Percentiles rank a stretch among this genome's conserved stretches.
phyloP scores from a whole-genome alignment of 2,329 filamentous ascomycete genomes.

The Colletotrichum liaoningense region DNA sequence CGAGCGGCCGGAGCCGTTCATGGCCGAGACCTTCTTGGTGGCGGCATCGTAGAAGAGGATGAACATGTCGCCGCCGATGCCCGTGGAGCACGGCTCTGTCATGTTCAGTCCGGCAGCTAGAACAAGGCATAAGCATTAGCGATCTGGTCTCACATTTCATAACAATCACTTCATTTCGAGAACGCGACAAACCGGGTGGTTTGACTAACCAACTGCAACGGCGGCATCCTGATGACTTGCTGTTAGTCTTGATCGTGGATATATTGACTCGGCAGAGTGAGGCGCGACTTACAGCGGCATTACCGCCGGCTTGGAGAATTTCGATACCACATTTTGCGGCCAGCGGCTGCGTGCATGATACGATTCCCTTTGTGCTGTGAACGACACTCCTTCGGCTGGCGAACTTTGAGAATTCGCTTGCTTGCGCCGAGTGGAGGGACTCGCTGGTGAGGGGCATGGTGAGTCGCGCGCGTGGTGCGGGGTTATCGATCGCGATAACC shows the following conservation, averaged over 20 bases:
- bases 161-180: neutral
- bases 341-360: slow-evolving; percentile 89
- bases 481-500: slow-evolving; percentile 20
- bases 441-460: slow-evolving; percentile 60
- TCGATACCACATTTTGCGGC: slow-evolving; percentile 89
- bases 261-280: neutral
- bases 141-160: neutral
- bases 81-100: slow-evolving; percentile 92
- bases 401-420: slow-evolving; percentile 70
- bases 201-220: slow-evolving; percentile 80
- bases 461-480: slow-evolving; percentile 11
- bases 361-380: slow-evolving; percentile 92
- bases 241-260: slow-evolving; percentile 28
- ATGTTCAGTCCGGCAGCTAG: slow-evolving; percentile 90
- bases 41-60: slow-evolving; percentile 91
- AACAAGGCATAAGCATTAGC: neutral
- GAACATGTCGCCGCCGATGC: slow-evolving; percentile 98
- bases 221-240: slow-evolving; percentile 80
- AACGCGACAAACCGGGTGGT: neutral
- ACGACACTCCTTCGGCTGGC: slow-evolving; percentile 89
- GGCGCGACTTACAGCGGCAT: slow-evolving; percentile 80
- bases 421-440: slow-evolving; percentile 58
- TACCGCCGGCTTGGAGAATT: slow-evolving; percentile 88
- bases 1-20: slow-evolving; percentile 94
- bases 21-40: slow-evolving; percentile 81